These are phyloP conservation scores for Trichomonascaceae sp. DNA, from an alignment of 1,139 yeast species.

Conservation along the genomic window DNA sequence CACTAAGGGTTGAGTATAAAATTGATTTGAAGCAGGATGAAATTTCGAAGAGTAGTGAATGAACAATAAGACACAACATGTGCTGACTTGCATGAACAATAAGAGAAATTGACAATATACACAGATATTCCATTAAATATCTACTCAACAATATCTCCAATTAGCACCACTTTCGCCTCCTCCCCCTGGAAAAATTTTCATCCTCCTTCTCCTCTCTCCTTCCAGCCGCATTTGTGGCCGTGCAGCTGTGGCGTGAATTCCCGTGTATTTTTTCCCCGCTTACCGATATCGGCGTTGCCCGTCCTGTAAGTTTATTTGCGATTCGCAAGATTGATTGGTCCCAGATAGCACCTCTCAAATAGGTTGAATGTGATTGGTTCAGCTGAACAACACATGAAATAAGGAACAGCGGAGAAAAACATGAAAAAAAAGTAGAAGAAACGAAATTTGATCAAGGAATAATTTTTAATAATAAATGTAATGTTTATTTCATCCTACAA, in stretches of 20 bases:
- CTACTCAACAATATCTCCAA: no score
- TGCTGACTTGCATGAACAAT: background rate
- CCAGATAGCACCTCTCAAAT: conserved; percentile 8
- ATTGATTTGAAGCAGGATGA: background rate
- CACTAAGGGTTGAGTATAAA: background rate
- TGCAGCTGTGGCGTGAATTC: background rate
- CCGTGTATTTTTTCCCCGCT: background rate
- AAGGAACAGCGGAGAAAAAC: background rate
- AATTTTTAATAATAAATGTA: background rate
- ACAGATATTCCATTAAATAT: no score
- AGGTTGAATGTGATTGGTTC: conserved; percentile 6
- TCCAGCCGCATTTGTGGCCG: background rate
- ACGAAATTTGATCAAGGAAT: background rate
- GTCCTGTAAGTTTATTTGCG: background rate
- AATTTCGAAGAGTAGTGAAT: background rate
- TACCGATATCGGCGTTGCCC: background rate
- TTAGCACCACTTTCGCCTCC: background rate
- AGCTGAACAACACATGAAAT: background rate
- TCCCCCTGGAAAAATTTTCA: background rate
- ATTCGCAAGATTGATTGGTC: conserved; percentile 7
- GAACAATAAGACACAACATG: background rate
- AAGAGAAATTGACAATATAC: no score
- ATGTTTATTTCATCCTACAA: background rate
- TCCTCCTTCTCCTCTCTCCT: background rate
- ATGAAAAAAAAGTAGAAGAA: background rate